Base-by-base conservation (phyloP, 78 protist genomes). In the Fonticula alba region DNA sequence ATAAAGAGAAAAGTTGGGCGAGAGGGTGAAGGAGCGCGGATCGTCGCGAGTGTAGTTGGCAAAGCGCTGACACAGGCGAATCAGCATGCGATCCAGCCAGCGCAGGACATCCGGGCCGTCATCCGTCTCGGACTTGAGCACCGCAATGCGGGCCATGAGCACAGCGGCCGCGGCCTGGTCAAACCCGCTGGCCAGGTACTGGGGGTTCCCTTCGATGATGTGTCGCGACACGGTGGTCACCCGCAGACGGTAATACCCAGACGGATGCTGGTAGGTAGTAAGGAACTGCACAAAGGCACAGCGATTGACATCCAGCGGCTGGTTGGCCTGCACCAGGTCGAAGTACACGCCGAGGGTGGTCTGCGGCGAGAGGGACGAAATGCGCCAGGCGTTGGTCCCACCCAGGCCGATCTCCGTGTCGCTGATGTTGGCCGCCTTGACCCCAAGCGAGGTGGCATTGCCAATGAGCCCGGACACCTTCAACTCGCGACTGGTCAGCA, bases 161-260 rank as follows among this genome's bases (percentile, higher is more conserved):
- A 76, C 91, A 0, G 97, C 95, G 0, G 99, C 87, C 2, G 95
- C 80, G 53, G 89, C 93, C 67, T 91, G 96, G 71, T 88, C 95
- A 61, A 88, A 88, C 24, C 79, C 84, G 14, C 47, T 37, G 13
- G 72, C 69, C 52, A 83, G 40, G 26, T n/a, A 35, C 37, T 1
- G 47, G 38, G 49, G 36, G 36, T 71, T 64, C 60, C 31, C 13
- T 24, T 15, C 22, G 58, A 40, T 1, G 15, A 40, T 5, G 26
- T 0, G 2, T 37, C 71, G 76, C 22, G 69, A 72, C 14, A 83
- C 73, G 6, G 98, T 93, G 4, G 98, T 91, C 15, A 94, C 97
- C 41, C 98, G 88, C 38, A 90, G 37, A 2, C 90, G 71, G 52
- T 32, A 32, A 62, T 73, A 70, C 11, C 94, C 97, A 0, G 67